Conservation (phyloP, 305 asterid species). For the Salvia sclarea region DNA sequence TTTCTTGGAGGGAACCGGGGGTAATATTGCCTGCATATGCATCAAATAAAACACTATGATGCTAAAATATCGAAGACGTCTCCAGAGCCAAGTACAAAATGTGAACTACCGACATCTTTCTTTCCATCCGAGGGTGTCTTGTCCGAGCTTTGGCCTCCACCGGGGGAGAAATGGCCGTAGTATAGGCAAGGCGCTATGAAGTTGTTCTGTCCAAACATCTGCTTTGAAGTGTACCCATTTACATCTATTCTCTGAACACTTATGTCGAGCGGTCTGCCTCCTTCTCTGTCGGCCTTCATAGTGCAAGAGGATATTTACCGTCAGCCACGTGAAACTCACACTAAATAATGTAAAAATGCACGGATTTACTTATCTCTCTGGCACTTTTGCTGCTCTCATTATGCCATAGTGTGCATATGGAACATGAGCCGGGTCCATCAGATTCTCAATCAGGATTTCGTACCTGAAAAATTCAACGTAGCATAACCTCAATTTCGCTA, state of each 20-base stretch:
- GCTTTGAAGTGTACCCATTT: constrained; percentile 61
- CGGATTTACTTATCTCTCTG: constrained; percentile 73
- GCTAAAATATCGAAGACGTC: background rate
- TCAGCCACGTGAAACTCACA: constrained; percentile 39
- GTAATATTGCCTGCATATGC: constrained; percentile 58
- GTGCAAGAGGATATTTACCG: constrained; percentile 49
- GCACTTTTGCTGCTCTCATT: constrained; percentile 50
- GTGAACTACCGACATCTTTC: constrained; percentile 44
- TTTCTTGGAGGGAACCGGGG: constrained; percentile 40
- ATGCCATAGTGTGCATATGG: constrained; percentile 89
- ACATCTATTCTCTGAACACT: constrained; percentile 49
- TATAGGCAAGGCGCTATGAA: constrained; percentile 77
- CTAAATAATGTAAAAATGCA: constrained; percentile 23
- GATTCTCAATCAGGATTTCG: constrained; percentile 81
- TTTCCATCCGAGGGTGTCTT: constrained; percentile 44
- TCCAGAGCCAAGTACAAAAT: constrained; percentile 4
- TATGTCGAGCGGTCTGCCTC: constrained; percentile 79
- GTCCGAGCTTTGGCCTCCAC: constrained; percentile 38
- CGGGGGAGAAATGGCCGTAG: constrained; percentile 50
- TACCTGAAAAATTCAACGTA: constrained; percentile 52
- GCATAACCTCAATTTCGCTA: constrained; percentile 3
- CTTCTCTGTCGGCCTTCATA: constrained; percentile 91
- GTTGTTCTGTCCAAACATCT: constrained; percentile 42
- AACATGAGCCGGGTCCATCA: constrained; percentile 97
- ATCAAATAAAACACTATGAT: constrained; percentile 16